These are phyloP conservation scores for Suillus luteus DNA, from an alignment of 768 basidiomycete species.

Conservation along the genomic window DNA sequence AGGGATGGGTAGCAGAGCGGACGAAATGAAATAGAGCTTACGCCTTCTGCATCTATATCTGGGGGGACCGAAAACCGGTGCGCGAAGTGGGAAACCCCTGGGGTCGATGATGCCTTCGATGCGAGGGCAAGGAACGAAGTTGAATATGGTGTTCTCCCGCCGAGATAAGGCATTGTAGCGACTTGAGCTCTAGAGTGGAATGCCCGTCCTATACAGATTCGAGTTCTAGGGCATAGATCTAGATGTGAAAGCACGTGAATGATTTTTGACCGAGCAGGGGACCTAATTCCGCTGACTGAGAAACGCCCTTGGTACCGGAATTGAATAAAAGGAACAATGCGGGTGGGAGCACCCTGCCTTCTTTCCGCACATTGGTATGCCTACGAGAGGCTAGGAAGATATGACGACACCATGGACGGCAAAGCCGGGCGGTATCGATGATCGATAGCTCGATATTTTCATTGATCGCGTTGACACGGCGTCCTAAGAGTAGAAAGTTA, in stretches of 20 bases:
- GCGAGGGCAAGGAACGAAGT: not conserved
- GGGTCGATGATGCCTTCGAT: not conserved
- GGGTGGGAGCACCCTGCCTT: not conserved
- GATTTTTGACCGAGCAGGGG: not conserved
- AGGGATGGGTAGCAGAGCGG: not conserved
- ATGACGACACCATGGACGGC: not conserved
- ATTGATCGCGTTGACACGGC: not conserved
- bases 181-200: not conserved
- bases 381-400: not conserved
- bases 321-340: not conserved
- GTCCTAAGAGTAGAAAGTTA: not conserved
- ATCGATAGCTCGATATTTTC: not conserved
- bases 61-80: not conserved
- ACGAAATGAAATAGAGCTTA: not conserved
- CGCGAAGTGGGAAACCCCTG: not conserved
- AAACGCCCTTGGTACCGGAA: not conserved
- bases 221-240: not conserved
- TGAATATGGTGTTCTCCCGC: not conserved
- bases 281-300: not conserved
- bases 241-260: not conserved
- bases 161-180: not conserved
- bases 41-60: not conserved
- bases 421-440: not conserved
- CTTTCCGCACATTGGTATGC: not conserved
- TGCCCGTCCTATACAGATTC: not conserved